These are phyloP conservation scores for Sporothrix globosa DNA, from an alignment of 2,329 filamentous ascomycete genomes.

Conservation along the genomic window DNA sequence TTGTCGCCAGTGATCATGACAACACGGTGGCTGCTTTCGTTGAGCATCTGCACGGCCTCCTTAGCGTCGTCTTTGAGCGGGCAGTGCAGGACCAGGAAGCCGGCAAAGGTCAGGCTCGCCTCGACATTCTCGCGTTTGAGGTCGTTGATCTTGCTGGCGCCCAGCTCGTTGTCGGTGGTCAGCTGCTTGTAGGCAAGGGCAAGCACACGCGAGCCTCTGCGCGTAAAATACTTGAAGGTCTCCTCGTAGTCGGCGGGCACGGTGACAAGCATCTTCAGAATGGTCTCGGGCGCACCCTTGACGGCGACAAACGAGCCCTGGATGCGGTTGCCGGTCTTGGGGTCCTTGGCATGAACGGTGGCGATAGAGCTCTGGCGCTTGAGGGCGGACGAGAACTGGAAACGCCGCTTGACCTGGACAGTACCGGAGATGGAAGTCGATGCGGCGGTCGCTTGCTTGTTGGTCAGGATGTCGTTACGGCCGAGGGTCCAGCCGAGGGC, in stretches of 20 bases:
- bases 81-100: slow-evolving; percentile 93
- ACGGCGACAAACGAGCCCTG: slow-evolving; percentile 91
- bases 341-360: slow-evolving; percentile 73
- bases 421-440: slow-evolving; percentile 64
- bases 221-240: slow-evolving; percentile 97
- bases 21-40: slow-evolving; percentile 96
- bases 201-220: slow-evolving; percentile 91
- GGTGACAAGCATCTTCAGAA: slow-evolving; percentile 85
- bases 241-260: slow-evolving; percentile 91
- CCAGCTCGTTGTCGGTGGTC: slow-evolving; percentile 77
- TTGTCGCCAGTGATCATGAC: slow-evolving; percentile 99
- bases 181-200: slow-evolving; percentile 94
- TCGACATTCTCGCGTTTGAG: slow-evolving; percentile 93
- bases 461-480: slow-evolving; percentile 79
- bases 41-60: slow-evolving; percentile 92
- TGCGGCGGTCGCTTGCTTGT: slow-evolving; percentile 59
- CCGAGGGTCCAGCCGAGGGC: slow-evolving; percentile 94
- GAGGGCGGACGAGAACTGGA: slow-evolving; percentile 95
- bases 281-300: slow-evolving; percentile 96
- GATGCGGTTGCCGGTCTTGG: slow-evolving; percentile 71
- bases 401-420: slow-evolving; percentile 93
- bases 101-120: slow-evolving; percentile 80
- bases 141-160: slow-evolving; percentile 85
- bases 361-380: slow-evolving; percentile 96
- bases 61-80: slow-evolving; percentile 96